Percentiles rank a stretch among this genome's conserved stretches.
Evolutionary conservation across 306 rosid species (phyloP).

Genomic region (Lagenaria siceraria): DNA sequence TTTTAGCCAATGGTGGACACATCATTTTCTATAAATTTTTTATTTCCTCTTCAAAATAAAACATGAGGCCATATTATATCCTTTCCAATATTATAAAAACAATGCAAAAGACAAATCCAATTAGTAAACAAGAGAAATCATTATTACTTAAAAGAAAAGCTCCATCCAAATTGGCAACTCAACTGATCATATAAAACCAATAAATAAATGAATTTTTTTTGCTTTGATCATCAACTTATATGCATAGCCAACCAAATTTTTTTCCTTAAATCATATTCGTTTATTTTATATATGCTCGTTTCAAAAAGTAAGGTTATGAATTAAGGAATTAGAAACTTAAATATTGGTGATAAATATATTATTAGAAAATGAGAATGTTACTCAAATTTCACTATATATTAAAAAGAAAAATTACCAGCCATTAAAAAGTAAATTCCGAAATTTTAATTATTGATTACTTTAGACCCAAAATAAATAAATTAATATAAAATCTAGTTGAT

Average conservation of each 20-base stretch:
- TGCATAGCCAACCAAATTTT: not conserved
- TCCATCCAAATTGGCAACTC: not conserved
- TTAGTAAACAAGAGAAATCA: not conserved
- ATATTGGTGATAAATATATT: not conserved
- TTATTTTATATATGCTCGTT: not conserved
- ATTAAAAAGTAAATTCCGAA: not conserved
- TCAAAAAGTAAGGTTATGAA: not conserved
- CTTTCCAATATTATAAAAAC: not conserved
- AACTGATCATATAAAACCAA: no score
- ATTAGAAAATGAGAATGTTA: not conserved
- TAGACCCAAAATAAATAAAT: not conserved
- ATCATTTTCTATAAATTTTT: not conserved
- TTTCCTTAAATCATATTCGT: not conserved
- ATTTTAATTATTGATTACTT: not conserved
- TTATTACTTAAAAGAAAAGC: not conserved
- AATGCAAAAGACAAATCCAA: not conserved
- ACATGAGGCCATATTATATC: not conserved
- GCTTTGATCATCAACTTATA: not conserved
- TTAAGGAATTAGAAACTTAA: not conserved
- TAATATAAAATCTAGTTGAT: not conserved
- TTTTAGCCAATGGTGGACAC: not conserved
- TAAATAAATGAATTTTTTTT: not conserved
- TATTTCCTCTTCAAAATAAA: not conserved
- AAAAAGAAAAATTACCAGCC: not conserved
- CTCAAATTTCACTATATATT: not conserved